Conservation (phyloP, 1,284 basidiomycete species). For the Sporisorium scitamineum region DNA sequence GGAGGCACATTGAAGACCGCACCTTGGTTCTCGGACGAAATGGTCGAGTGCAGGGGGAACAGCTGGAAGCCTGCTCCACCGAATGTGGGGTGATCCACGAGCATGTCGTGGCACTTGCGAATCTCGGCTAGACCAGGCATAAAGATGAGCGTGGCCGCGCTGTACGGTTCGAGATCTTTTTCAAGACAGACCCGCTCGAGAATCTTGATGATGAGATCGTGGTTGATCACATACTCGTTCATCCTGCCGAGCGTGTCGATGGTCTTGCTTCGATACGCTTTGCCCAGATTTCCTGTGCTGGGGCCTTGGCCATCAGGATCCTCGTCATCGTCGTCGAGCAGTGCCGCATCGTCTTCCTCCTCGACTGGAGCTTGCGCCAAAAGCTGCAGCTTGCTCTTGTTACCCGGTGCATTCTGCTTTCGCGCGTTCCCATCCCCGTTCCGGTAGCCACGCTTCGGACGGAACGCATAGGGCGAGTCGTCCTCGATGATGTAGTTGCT, state of each 20-base stretch:
- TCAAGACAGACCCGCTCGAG: slow-evolving; percentile 86
- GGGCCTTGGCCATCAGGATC: slow-evolving; percentile 70
- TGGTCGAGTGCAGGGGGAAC: slow-evolving; percentile 89
- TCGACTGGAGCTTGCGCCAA: slow-evolving; percentile 73
- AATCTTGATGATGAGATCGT: slow-evolving; percentile 77
- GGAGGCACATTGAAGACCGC: slow-evolving; percentile 91
- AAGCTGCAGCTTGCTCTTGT: slow-evolving; percentile 76
- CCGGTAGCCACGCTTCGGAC: slow-evolving; percentile 48
- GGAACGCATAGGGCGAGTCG: slow-evolving; percentile 82
- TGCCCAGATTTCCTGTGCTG: slow-evolving; percentile 70
- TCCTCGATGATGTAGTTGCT: slow-evolving; percentile 83
- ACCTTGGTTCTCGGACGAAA: slow-evolving; percentile 79
- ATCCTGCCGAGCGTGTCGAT: slow-evolving; percentile 84
- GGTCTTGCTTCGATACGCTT: slow-evolving; percentile 79
- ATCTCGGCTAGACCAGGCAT: slow-evolving; percentile 90
- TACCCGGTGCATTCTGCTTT: slow-evolving; percentile 55
- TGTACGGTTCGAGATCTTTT: slow-evolving; percentile 75
- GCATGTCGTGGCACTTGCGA: slow-evolving; percentile 83
- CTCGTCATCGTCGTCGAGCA: slow-evolving; percentile 81
- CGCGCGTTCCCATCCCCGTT: slow-evolving; percentile 30
- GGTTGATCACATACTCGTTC: slow-evolving; percentile 83
- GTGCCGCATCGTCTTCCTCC: slow-evolving; percentile 80
- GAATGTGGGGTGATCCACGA: slow-evolving; percentile 82
- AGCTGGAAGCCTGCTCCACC: slow-evolving; percentile 80
- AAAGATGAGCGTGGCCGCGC: slow-evolving; percentile 88